These are phyloP conservation scores for Lodderomyces theae DNA, from an alignment of 1,139 yeast genomes.

Conservation along the genomic window DNA sequence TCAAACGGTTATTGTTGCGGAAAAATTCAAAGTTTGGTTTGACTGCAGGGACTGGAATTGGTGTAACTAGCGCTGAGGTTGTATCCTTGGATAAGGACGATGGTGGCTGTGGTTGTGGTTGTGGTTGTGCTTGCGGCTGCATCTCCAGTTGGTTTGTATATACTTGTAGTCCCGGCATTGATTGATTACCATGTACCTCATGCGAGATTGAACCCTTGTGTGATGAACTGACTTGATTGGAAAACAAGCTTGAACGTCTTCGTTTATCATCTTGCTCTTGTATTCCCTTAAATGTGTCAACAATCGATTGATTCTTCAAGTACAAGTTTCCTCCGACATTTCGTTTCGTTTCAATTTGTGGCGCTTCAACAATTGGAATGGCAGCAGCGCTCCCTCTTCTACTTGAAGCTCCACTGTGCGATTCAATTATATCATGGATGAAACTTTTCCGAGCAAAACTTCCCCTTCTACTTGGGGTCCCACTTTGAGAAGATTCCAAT, in stretches of 20 bases:
- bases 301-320: conserved; percentile 45
- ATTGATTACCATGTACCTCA: conserved; percentile 5
- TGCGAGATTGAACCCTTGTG: conserved; percentile 9
- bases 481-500: conserved; percentile 29
- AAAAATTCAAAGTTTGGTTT: conserved; percentile 4
- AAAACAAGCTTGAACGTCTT: conserved; percentile 37
- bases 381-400: conserved; percentile 32
- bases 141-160: not conserved
- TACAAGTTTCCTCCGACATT: conserved; percentile 58
- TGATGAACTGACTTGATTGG: conserved; percentile 11
- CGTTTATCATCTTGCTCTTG: conserved; percentile 47
- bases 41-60: conserved; percentile 20
- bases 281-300: conserved; percentile 50
- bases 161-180: conserved; percentile 1
- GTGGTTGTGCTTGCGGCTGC: conserved; percentile 5
- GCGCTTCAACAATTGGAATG: conserved; percentile 34
- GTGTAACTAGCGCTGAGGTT: conserved; percentile 16
- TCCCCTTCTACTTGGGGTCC: conserved; percentile 21
- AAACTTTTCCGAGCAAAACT: conserved; percentile 21
- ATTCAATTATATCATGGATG: conserved; percentile 37
- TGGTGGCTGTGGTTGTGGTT: conserved; percentile 2
- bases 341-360: conserved; percentile 48
- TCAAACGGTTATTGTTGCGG: not conserved
- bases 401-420: conserved; percentile 21
- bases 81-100: not conserved